A percentile compares a stretch with the other conserved stretches of the same genome.
phyloP scores from a whole-genome alignment of 768 basidiomycete genomes.

The Kondoa subrosea region DNA sequence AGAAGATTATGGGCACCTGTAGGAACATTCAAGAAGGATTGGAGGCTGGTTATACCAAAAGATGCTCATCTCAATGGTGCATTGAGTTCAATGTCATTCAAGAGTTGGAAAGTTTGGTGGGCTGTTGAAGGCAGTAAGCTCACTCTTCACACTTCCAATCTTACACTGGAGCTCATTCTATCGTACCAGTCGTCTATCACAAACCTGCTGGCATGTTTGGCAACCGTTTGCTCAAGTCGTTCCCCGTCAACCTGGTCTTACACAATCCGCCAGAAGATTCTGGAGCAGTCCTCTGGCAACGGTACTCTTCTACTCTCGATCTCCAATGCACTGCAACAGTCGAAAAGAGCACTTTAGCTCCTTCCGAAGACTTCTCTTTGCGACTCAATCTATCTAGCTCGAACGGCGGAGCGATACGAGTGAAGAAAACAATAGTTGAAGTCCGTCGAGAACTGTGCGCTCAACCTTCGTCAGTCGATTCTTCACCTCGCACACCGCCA shows the following conservation, averaged over 20 bases:
- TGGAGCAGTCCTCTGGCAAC: neutral
- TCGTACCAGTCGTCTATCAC: slow-evolving; percentile 48
- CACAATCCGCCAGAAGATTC: neutral
- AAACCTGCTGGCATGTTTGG: slow-evolving; percentile 50
- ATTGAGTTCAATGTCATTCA: slow-evolving; percentile 52
- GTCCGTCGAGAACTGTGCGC: neutral
- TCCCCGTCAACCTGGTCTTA: slow-evolving; percentile 48
- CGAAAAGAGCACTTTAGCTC: neutral
- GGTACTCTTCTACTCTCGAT: neutral
- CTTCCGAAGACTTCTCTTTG: neutral
- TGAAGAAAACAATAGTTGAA: neutral
- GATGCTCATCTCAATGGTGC: slow-evolving; percentile 31
- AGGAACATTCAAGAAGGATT: slow-evolving; percentile 51
- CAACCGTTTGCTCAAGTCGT: slow-evolving; percentile 49
- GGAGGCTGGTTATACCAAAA: slow-evolving; percentile 51
- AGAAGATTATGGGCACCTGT: slow-evolving; percentile 45
- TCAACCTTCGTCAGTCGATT: neutral
- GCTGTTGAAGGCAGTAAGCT: slow-evolving; percentile 60
- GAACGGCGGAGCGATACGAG: neutral
- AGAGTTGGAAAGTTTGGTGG: slow-evolving; percentile 66
- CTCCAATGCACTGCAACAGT: neutral
- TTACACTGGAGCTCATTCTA: slow-evolving; percentile 3
- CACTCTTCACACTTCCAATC: slow-evolving; percentile 18
- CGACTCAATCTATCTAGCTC: neutral
- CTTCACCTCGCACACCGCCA: neutral